Base-by-base conservation (phyloP, 306 rosid genomes). In the Pyrus betulifolia region DNA sequence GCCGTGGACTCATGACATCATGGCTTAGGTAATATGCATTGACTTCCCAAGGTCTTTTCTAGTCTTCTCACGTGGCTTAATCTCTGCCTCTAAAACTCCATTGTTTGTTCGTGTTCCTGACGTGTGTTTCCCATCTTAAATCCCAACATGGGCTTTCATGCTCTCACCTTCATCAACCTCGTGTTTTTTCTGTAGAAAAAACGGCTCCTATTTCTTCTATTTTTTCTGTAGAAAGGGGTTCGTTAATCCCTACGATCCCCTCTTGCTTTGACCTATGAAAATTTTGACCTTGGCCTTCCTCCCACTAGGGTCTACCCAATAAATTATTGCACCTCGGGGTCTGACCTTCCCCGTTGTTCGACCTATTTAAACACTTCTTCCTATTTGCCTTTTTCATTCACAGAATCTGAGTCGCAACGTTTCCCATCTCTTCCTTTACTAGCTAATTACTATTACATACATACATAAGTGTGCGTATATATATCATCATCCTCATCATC, bases 221-320 rank as follows among this genome's bases (percentile, higher is more conserved):
- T 5, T 23, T 23, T 23, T 23, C 25, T 23, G 25, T 23, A 23
- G 25, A 23, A 23, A 23, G 1, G 25, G 25, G 1, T 23, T 25
- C 25, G 25, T 25, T 25, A 25, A 25, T 25, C 25, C 25, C 25
- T 25, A 23, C 25, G 25, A 23, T 3, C 35, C 9, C 15, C 18
- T 40, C 12, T 73, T 58, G 6, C 69, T 78, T 78, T 84, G 93
- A 89, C 91, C 82, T 0, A 71, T 55, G 79, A 87, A 82, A 69
- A n/a, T 72, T 15, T 85, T 87, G 88, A 87, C 88, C 35, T 80
- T 87, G 83, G 83, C 88, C 25, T 31, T 77, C 8, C 3, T 4
- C 65, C 13, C 45, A 40, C 45, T 8, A 40, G 45, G 45, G 11
- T 2, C 44, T 8, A 15, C 55, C 8, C 8, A 49, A 49, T 49